phyloP scores from a whole-genome alignment of 257 asterid species.

The Ocimum tenuiflorum region DNA sequence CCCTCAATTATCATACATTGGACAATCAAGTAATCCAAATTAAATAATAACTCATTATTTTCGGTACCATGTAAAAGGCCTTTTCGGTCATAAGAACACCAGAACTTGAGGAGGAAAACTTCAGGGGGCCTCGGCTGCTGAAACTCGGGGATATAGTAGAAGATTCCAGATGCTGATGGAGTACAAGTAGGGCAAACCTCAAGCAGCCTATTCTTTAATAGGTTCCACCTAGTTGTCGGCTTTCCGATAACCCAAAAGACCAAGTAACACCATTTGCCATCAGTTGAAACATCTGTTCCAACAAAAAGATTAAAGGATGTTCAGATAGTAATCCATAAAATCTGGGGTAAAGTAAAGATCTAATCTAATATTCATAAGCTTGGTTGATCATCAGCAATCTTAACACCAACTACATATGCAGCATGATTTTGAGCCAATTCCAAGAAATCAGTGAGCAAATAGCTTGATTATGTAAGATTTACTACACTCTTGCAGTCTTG shows the following conservation, averaged over 20 bases:
- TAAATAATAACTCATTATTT: neutral
- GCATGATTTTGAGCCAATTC: neutral
- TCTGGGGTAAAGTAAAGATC: too few relatives aligned
- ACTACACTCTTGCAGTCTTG: neutral
- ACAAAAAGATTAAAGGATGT: neutral
- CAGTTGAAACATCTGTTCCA: slow-evolving; percentile 59
- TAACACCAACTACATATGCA: neutral
- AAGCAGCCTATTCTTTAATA: slow-evolving; percentile 54
- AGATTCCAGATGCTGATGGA: slow-evolving; percentile 48
- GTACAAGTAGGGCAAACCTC: slow-evolving; percentile 70
- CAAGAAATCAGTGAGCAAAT: neutral
- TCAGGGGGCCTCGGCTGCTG: slow-evolving; percentile 45
- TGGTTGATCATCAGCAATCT: neutral
- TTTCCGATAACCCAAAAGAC: slow-evolving; percentile 66
- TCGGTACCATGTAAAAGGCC: slow-evolving; percentile 67
- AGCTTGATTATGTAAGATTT: neutral
- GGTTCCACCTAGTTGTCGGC: slow-evolving; percentile 44
- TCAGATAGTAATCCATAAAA: too few relatives aligned
- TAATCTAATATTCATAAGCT: too few relatives aligned
- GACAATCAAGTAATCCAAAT: too few relatives aligned
- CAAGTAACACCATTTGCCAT: slow-evolving; percentile 80
- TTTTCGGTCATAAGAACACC: slow-evolving; percentile 52
- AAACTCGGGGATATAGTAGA: slow-evolving; percentile 56
- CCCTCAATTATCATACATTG: neutral
- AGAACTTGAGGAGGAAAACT: slow-evolving; percentile 54